Evolutionary conservation across 768 basidiomycete genomes (phyloP).

Genomic region (Kwoniella dendrophila): DNA sequence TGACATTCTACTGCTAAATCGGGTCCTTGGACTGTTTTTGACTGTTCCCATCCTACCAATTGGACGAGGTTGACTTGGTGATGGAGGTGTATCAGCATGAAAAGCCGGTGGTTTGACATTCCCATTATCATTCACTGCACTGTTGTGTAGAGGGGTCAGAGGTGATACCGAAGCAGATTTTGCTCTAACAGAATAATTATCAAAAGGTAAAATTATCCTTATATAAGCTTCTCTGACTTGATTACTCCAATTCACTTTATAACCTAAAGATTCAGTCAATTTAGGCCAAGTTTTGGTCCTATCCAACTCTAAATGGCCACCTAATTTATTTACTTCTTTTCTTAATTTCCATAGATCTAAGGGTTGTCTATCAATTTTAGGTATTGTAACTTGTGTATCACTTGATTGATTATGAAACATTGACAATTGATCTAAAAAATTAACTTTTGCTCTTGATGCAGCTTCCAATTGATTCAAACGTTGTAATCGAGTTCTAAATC

Average conservation of each 20-base stretch:
- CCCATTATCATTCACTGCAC: constrained; percentile 8
- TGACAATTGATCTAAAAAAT: constrained; percentile 95
- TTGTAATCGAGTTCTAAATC: constrained; percentile 93
- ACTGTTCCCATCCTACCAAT: constrained; percentile 24
- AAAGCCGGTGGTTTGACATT: constrained; percentile 36
- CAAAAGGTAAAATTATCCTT: constrained; percentile 92
- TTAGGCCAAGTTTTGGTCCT: constrained; percentile 78
- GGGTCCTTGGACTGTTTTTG: constrained; percentile 18
- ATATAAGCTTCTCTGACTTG: constrained; percentile 88
- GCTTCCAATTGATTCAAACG: constrained; percentile 96
- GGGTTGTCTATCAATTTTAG: constrained; percentile 87
- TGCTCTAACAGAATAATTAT: constrained; percentile 77
- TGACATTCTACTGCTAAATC: constrained; percentile 30
- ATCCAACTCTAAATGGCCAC: constrained; percentile 82
- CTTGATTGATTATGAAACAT: constrained; percentile 93
- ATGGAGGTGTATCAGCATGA: constrained; percentile 24
- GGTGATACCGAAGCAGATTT: constrained; percentile 42
- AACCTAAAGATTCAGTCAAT: constrained; percentile 78
- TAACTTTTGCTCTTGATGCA: constrained; percentile 91
- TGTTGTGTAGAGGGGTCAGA: constrained; percentile 33
- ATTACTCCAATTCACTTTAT: constrained; percentile 76
- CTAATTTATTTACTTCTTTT: constrained; percentile 85
- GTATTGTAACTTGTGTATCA: constrained; percentile 84
- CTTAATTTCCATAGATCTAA: constrained; percentile 91
- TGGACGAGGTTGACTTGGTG: constrained; percentile 23